phyloP scores from a whole-genome alignment of 352 stramenopile species.

The Thalassiosira exigua region DNA sequence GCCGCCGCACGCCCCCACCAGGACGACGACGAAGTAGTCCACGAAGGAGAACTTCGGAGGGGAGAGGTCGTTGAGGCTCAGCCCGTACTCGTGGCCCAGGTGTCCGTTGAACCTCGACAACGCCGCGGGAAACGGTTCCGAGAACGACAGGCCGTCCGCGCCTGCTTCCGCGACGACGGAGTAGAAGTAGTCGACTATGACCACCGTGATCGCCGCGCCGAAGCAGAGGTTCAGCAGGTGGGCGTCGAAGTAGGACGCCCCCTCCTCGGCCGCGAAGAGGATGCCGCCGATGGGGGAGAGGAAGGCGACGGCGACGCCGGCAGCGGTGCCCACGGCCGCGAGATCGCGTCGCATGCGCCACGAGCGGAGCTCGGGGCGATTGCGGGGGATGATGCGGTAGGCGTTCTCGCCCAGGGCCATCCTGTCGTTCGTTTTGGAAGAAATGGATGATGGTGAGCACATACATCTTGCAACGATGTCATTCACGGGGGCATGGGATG shows the following conservation, averaged over 20 bases:
- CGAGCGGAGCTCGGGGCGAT: slow-evolving; percentile 91
- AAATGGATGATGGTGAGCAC: no score
- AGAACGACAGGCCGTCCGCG: slow-evolving; percentile 20
- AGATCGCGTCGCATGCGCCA: slow-evolving; percentile 94
- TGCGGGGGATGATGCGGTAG: slow-evolving; percentile 84
- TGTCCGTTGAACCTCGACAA: neutral
- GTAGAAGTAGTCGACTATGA: slow-evolving; percentile 11
- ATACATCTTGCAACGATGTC: no score
- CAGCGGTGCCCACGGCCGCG: slow-evolving; percentile 91
- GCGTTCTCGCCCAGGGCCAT: slow-evolving; percentile 88
- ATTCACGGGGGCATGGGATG: no score
- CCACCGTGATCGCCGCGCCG: slow-evolving; percentile 2
- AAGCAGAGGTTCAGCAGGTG: slow-evolving; percentile 75
- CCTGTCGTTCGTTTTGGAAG: no score
- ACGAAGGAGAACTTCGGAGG: slow-evolving; percentile 73
- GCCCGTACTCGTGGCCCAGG: slow-evolving; percentile 5
- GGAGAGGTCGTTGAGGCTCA: slow-evolving; percentile 5
- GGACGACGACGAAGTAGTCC: slow-evolving; percentile 89
- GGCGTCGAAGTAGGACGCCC: slow-evolving; percentile 93
- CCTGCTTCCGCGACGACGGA: slow-evolving; percentile 39
- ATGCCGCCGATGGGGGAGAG: slow-evolving; percentile 94
- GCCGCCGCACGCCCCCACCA: slow-evolving; percentile 88
- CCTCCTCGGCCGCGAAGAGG: slow-evolving; percentile 94
- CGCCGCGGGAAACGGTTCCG: neutral
- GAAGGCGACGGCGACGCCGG: slow-evolving; percentile 94